Base-by-base conservation (phyloP, 805 yeast genomes). In the Ogataea saltuana region DNA sequence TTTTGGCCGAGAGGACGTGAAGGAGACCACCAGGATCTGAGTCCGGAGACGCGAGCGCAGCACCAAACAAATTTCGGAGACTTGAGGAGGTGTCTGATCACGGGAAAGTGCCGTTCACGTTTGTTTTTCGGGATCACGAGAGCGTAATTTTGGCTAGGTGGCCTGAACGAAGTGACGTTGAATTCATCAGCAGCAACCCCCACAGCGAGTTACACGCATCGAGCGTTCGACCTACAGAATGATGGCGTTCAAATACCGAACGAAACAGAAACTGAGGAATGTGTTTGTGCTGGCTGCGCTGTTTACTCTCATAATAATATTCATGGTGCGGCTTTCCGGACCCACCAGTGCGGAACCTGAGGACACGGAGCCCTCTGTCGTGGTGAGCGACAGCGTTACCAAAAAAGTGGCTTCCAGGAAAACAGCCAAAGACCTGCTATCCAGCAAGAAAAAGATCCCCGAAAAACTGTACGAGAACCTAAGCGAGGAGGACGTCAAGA, bases 361-460 rank as follows among this genome's bases (percentile, higher is more conserved):
- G 12, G 32, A 22, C 9, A 18, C n/a, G 9, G 30, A 20, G 17
- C 27, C 27, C 3, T 12, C 42, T 4, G 39, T 47, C 15, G 44
- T 38, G 10, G 42, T 44, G 27, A 41, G 31, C 31, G 46, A 47
- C 22, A 41, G 44, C 33, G 38, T 44, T 11, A 18, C 44, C 17
- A 32, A 26, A 16, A 20, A 28, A 12, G 19, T 15, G 27, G 5
- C 20, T 4, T 33, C 49, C 13, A 21, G 39, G 25, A 50, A 44
- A 27, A 50, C 56, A 2, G 56, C 56, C n/a, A 42, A 42, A 23
- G 56, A 53, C 6, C 22, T 53, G 17, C 42, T 52, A n/a, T 23
- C 37, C 13, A 26, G 33, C 33, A 48, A 40, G 35, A 33, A 25
- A 19, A 42, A 42, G 32, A 25, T 21, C 30, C 21, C 40, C 2